A percentile compares a stretch with the other conserved stretches of the same genome.
Conservation (phyloP, 345 rosid species). For the Toxicodendron radicans region DNA sequence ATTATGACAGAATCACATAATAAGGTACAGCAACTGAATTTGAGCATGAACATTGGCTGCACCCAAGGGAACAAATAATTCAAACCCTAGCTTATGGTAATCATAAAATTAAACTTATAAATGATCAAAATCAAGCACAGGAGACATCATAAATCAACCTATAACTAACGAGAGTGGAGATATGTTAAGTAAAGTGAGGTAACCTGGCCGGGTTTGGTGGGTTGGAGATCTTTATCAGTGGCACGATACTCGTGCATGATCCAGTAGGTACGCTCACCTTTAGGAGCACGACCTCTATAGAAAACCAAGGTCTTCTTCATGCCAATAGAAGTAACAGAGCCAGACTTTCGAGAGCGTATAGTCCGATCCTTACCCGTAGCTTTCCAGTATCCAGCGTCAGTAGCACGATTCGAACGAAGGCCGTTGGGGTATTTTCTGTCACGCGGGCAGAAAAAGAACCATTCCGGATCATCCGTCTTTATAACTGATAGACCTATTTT, state of each 20-base stretch:
- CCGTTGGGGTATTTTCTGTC: conserved; percentile 95
- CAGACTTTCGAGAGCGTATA: conserved; percentile 55
- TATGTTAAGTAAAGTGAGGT: background rate
- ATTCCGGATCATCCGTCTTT: conserved; percentile 83
- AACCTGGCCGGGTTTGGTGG: conserved; percentile 82
- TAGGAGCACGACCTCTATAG: conserved; percentile 91
- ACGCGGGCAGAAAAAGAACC: conserved; percentile 95
- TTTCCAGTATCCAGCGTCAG: conserved; percentile 94
- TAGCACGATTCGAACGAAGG: conserved; percentile 91
- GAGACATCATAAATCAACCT: too few relatives aligned
- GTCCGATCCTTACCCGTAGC: conserved; percentile 95
- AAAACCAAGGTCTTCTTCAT: conserved; percentile 97
- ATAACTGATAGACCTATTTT: conserved; percentile 68
- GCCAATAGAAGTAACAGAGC: conserved; percentile 45
- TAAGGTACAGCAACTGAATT: background rate
- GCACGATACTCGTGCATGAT: conserved; percentile 95
- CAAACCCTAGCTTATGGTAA: background rate
- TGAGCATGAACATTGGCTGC: background rate
- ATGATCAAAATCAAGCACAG: too few relatives aligned
- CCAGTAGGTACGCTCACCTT: conserved; percentile 84
- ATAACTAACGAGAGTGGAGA: too few relatives aligned
- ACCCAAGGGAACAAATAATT: too few relatives aligned
- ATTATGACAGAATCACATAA: too few relatives aligned
- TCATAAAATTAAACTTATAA: background rate
- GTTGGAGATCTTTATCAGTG: conserved; percentile 72